Evolutionary conservation across 495 filamentous ascomycete genomes (phyloP), one percentile per base, ranked within the genome.

Genomic region (Neurospora tetraspora): DNA sequence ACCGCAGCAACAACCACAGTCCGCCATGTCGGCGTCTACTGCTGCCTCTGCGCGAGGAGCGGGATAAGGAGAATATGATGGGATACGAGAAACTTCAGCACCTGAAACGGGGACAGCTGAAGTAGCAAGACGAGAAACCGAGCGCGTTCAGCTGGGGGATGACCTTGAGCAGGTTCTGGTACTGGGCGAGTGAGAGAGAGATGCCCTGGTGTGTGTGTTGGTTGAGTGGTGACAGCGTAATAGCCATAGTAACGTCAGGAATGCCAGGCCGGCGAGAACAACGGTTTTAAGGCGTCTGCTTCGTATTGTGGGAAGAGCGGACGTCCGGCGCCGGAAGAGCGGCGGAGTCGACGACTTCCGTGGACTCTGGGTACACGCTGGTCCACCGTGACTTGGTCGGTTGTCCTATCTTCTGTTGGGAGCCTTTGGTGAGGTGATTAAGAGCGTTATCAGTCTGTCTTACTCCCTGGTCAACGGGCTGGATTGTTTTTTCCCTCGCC

Each of bases 151-250:
- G 86, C 4, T 90, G 83, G 0, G 94, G 95, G 6, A 96, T 83
- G 3, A 88, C 80, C 8, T 85, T 82, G 68, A 98, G 73, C 6
- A 98, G 77, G 0, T 86, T 81, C 36, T 87, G 84, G 80, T 90
- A 97, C 80, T 98, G 95, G 4, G 96, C 92, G 5, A 94, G 75
- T 2, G 88, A 83, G 42, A 98, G 83, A 11, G 91, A 91, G 69
- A 98, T 98, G 10, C 94, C 95, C 94, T 97, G 74, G 16, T 31
- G 31, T 20, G 34, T 20, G 65, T 39, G 61, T 77, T 61, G 75
- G 6, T 7, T 42, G 40, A 18, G 16, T 42, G 14, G 16, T 42
- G 40, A 42, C 14, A 42, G 14, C 6, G 40, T 42, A 7, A 42
- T 42, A 42, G 40, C 5, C 16, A 42, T 42, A 42, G 40, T 42